Percentiles rank a stretch among this genome's conserved stretches.
phyloP scores from a whole-genome alignment of 2,329 filamentous ascomycete genomes.

The Colletotrichum karsti region DNA sequence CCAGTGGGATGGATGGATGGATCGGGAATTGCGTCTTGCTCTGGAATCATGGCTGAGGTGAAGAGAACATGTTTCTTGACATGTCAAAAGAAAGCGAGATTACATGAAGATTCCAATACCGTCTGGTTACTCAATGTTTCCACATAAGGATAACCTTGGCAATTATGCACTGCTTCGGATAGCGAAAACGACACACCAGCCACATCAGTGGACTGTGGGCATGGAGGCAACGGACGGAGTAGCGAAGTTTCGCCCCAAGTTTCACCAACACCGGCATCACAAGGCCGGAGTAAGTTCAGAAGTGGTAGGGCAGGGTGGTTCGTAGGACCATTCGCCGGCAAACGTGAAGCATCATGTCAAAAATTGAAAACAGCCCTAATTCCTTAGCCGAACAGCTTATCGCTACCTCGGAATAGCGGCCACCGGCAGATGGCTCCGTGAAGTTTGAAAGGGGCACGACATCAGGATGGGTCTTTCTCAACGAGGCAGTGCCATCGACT shows the following conservation, averaged over 20 bases:
- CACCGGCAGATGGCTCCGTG: background rate
- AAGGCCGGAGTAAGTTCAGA: background rate
- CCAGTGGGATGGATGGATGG: background rate
- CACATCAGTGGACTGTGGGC: too few species aligned
- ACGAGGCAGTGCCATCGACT: background rate
- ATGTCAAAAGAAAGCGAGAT: background rate
- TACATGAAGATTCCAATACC: background rate
- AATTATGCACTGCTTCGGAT: background rate
- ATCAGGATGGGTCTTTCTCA: background rate
- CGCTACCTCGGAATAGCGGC: background rate
- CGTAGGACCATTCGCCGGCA: background rate
- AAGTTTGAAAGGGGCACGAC: background rate
- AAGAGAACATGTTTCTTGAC: background rate
- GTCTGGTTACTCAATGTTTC: background rate
- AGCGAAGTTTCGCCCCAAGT: constrained; percentile 18
- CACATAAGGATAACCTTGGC: background rate
- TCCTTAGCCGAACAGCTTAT: background rate
- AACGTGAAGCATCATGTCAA: background rate
- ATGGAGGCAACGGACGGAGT: constrained; percentile 1
- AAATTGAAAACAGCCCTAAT: background rate
- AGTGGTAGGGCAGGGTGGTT: background rate
- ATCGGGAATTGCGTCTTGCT: background rate
- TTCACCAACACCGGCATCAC: constrained; percentile 12
- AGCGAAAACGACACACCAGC: background rate
- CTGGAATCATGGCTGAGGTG: background rate